Conservation (phyloP, 768 basidiomycete genomes). For the Sarcodon aspratus region DNA sequence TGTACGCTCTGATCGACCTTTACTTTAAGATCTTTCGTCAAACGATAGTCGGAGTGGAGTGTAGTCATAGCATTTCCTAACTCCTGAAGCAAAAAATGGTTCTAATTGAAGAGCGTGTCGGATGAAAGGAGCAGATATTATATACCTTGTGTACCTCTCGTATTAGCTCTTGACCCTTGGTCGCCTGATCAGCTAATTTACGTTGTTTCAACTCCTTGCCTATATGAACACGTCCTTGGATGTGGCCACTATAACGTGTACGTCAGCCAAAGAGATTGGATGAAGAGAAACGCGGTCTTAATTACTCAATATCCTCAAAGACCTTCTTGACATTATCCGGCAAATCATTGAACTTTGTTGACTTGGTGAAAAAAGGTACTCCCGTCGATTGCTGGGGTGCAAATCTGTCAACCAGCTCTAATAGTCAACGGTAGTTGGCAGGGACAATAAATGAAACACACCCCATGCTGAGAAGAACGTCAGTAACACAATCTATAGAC, state of each 20-base stretch:
- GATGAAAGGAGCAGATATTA: background rate
- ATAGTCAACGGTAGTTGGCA: background rate
- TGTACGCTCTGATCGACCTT: conserved; percentile 73
- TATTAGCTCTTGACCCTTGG: conserved; percentile 61
- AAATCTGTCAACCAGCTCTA: background rate
- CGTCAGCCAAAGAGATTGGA: conserved; percentile 4
- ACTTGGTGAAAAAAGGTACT: conserved; percentile 33
- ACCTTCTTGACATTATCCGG: conserved; percentile 54
- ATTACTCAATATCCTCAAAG: conserved; percentile 67
- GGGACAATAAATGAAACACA: background rate
- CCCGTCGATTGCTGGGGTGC: background rate
- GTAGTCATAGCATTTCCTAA: conserved; percentile 48
- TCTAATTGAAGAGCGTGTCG: background rate
- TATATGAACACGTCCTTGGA: conserved; percentile 72
- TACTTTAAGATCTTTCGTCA: conserved; percentile 57
- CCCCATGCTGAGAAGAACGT: background rate
- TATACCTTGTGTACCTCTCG: conserved; percentile 55
- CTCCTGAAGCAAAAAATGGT: conserved; percentile 35
- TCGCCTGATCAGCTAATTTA: conserved; percentile 64
- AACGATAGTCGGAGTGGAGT: conserved; percentile 54
- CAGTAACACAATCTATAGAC: no score
- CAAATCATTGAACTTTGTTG: conserved; percentile 76
- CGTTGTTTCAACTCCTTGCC: conserved; percentile 69
- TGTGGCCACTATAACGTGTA: conserved; percentile 36
- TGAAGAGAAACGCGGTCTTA: background rate